Percentiles rank a stretch among this genome's conserved stretches.
phyloP scores from a whole-genome alignment of 2,329 filamentous ascomycete species.

The Aspergillus brasiliensis region DNA sequence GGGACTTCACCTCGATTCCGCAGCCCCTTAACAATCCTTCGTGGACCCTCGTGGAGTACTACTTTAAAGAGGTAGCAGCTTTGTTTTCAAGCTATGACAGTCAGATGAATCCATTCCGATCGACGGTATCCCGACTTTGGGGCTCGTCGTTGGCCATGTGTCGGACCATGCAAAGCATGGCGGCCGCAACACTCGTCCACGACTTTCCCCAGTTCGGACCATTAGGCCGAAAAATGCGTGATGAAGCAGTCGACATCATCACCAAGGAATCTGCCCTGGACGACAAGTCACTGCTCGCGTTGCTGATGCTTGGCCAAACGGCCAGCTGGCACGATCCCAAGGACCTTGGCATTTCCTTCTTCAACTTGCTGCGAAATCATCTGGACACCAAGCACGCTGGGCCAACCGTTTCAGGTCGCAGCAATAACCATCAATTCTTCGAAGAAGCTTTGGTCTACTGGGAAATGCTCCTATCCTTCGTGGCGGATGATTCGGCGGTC shows the following conservation, averaged over 20 bases:
- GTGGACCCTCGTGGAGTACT: constrained; percentile 63
- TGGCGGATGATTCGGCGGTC: constrained; percentile 44
- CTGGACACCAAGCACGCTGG: constrained; percentile 44
- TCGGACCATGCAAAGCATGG: constrained; percentile 66
- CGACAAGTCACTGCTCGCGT: constrained; percentile 58
- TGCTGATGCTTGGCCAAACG: constrained; percentile 61
- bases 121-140: constrained; percentile 60
- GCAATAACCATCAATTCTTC: constrained; percentile 56
- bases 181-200: constrained; percentile 62
- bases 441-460: constrained; percentile 60
- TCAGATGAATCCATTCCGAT: constrained; percentile 62
- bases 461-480: constrained; percentile 62
- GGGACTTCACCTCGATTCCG: constrained; percentile 39
- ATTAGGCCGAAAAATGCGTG: constrained; percentile 54
- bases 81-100: constrained; percentile 68
- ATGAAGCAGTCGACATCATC: constrained; percentile 55
- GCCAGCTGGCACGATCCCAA: constrained; percentile 62
- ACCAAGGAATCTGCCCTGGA: constrained; percentile 51
- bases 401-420: constrained; percentile 16
- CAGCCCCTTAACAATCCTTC: constrained; percentile 51
- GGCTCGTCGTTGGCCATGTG: constrained; percentile 61
- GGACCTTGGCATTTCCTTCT: constrained; percentile 57
- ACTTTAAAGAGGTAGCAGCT: constrained; percentile 64
- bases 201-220: constrained; percentile 57
- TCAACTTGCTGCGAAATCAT: constrained; percentile 47